Conservation (phyloP, 768 basidiomycete genomes). For the Naematelia aurantialba region DNA sequence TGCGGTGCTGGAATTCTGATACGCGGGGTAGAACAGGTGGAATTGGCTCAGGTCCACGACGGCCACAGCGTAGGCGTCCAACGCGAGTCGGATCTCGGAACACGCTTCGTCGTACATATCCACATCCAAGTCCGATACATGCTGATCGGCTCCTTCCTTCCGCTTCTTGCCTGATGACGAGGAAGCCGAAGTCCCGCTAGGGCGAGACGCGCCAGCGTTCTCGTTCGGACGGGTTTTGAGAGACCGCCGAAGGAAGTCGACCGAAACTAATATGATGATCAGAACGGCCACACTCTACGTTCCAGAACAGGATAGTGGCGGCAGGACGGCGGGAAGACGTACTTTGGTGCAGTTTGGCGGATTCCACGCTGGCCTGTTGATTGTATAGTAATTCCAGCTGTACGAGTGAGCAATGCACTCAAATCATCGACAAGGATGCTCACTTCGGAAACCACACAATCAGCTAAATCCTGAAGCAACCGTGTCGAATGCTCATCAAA, state of each 20-base stretch:
- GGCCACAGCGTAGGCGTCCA: constrained; percentile 42
- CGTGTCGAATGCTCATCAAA: constrained; percentile 26
- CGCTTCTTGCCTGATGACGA: constrained; percentile 20
- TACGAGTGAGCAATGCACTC: neutral
- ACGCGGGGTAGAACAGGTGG: constrained; percentile 47
- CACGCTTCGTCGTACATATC: constrained; percentile 46
- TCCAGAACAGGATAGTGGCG: too few species aligned
- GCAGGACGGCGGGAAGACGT: too few species aligned
- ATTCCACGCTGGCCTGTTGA: constrained; percentile 35
- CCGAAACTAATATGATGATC: constrained; percentile 31
- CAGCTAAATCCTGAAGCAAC: constrained; percentile 40
- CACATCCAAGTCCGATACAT: constrained; percentile 18
- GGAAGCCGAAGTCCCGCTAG: constrained; percentile 4
- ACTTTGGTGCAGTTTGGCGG: constrained; percentile 47
- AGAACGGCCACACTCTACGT: neutral
- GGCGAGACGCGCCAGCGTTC: constrained; percentile 15
- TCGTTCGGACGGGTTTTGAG: constrained; percentile 37
- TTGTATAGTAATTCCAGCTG: constrained; percentile 43
- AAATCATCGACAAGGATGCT: constrained; percentile 2
- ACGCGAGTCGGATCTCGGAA: constrained; percentile 35
- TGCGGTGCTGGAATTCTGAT: constrained; percentile 28
- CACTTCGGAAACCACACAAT: constrained; percentile 45
- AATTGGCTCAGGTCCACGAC: constrained; percentile 45
- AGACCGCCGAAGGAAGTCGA: constrained; percentile 47
- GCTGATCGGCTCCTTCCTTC: constrained; percentile 25